Conservation (phyloP, 2,329 filamentous ascomycete species). For the Coleophoma cylindrospora region DNA sequence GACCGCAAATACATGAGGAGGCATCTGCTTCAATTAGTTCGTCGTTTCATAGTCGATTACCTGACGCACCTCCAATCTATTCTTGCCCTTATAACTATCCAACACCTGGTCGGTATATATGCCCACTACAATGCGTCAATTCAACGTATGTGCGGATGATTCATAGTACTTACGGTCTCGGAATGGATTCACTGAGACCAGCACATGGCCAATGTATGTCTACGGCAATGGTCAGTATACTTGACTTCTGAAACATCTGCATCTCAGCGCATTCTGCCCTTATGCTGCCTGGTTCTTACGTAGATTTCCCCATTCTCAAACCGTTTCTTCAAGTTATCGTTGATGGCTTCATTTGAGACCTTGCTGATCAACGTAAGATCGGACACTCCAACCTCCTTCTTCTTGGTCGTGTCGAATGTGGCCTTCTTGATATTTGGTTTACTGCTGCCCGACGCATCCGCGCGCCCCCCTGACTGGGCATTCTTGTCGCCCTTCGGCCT, state of each 20-base stretch:
- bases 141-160: not conserved
- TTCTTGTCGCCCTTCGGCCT: slow-evolving; percentile 28
- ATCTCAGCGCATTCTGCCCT: slow-evolving; percentile 20
- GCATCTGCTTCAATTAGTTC: slow-evolving; percentile 42
- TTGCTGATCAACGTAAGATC: slow-evolving; percentile 97
- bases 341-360: slow-evolving; percentile 98
- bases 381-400: slow-evolving; percentile 98
- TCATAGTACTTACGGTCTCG: slow-evolving; percentile 60
- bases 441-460: slow-evolving; percentile 14
- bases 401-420: slow-evolving; percentile 92
- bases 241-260: not conserved
- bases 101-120: slow-evolving; percentile 96
- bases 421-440: slow-evolving; percentile 82
- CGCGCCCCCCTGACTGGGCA: slow-evolving; percentile 18
- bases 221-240: slow-evolving; percentile 22
- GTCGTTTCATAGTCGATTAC: not conserved
- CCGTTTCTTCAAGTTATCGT: slow-evolving; percentile 96
- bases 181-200: slow-evolving; percentile 98
- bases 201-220: slow-evolving; percentile 98
- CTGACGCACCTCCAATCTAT: slow-evolving; percentile 69
- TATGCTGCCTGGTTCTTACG: slow-evolving; percentile 31
- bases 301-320: slow-evolving; percentile 98
- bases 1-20: slow-evolving; percentile 95
- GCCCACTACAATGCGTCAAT: slow-evolving; percentile 57
- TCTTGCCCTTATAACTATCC: slow-evolving; percentile 93